Base-by-base conservation (phyloP, 306 rosid species). In the Ammopiptanthus mongolicus region DNA sequence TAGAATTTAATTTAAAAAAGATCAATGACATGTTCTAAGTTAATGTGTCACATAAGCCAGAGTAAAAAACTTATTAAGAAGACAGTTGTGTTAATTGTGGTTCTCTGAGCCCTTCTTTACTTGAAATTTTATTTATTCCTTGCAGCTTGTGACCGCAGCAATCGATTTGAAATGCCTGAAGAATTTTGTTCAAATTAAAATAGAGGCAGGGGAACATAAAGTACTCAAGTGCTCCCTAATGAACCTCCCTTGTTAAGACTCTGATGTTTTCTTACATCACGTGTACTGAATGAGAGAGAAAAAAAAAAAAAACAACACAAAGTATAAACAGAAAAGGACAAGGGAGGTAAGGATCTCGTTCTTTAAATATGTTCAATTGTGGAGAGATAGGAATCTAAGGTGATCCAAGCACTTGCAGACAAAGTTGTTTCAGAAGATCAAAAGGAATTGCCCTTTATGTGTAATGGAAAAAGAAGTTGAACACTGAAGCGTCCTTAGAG, bases 321-420 rank as follows among this genome's bases (percentile, higher is more conserved):
- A 74, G 84, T 75, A 70, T 83, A 83, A 79, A 79, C 65, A 77
- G 59, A 80, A 79, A 84, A 80, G 76, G 87, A 80, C 85, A 77
- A 72, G 83, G 74, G 61, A 65, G 82, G 50, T 69, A 75, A 62
- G 80, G 78, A 77, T 80, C 66, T 84, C 65, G 80, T 73, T 72
- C 75, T 80, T 71, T 69, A 65, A 81, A 73, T 67, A 73, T 69
- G 80, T 79, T 79, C 75, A 65, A 71, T 77, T 61, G 75, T 80
- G 69, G 86, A 65, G n/a, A 63, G 70, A 71, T 82, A 60, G 76
- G 85, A 87, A 86, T 86, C 91, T 53, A 67, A 84, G 65, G 63
- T 86, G 82, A 80, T 81, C 80, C 91, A 83, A 86, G 68, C 86
- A 87, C 86, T 74, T 61, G 78, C 37, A 64, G 88, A 83, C 89